Evolutionary conservation across 1,284 basidiomycete species (phyloP), one percentile per base, ranked within the genome.

Genomic region (Ustilago sp.): DNA sequence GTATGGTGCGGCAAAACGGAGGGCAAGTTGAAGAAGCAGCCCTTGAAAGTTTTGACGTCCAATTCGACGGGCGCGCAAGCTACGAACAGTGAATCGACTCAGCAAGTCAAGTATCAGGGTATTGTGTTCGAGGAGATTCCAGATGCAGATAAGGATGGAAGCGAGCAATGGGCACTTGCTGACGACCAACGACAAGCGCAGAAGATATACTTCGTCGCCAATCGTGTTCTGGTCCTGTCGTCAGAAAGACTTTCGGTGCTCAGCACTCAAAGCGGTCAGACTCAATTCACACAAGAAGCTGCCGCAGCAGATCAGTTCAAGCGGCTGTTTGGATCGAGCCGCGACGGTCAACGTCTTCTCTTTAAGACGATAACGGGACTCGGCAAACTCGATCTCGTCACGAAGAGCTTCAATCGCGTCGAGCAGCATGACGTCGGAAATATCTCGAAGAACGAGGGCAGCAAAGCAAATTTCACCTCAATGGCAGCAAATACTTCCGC

Each of bases 1-100:
- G 41, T 52, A 11, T 73, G 70, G 70, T 64, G 63, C 54, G 63
- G 38, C 54, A 36, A 66, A 17, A n/a, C 56, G 6, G 57, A 63
- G 31, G 23, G 31, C 3, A 74, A 59, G 52, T 58, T 65, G 8
- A 50, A 66, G 35, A 47, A 19, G 35, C 59, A 48, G n/a, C 45
- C 51, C 9, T 45, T 69, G 2, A 48, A 38, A 5, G 28, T 60
- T 4, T 13, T 66, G 8, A 47, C 45, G 8, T 43, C 70, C 19
- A 34, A 4, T 4, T 38, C 58, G 8, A 48, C 15, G 0, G 13
- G 12, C 1, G 23, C 8, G 19, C 32, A 39, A 4, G 50, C 35
- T 8, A n/a, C 39, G 23, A 43, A 6, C 1, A 50, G 41, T 39
- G 43, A 12, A 4, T 17, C 32, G 4, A 12, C 23, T 48, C 39